Percentiles rank a stretch among this genome's conserved stretches.
Evolutionary conservation across 805 yeast species (phyloP).

Genomic region (Debaryomyces tyrocola): DNA sequence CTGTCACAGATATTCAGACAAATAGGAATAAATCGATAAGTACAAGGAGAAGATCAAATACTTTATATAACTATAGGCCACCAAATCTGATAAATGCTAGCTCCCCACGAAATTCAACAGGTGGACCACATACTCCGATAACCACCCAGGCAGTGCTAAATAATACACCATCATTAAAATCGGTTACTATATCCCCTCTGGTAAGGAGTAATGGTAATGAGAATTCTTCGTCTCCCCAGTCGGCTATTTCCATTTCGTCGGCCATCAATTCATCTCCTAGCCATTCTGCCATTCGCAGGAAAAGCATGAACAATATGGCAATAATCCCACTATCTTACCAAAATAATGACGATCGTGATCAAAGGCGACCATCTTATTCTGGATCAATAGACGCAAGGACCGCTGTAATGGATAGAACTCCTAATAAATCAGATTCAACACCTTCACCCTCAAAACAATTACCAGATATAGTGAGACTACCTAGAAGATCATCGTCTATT

Average conservation of each 20-base stretch:
- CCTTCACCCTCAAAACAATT: not conserved
- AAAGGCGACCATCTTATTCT: not conserved
- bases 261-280: constrained; percentile 5
- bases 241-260: constrained; percentile 10
- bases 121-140: constrained; percentile 13
- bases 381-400: not conserved
- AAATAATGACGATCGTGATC: not conserved
- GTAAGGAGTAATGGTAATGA: constrained; percentile 14
- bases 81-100: constrained; percentile 7
- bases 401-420: not conserved
- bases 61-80: constrained; percentile 19
- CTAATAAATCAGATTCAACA: not conserved
- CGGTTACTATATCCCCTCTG: constrained; percentile 40
- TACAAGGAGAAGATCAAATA: constrained; percentile 20
- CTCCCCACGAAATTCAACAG: constrained; percentile 10
- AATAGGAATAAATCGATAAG: constrained; percentile 3
- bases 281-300: constrained; percentile 2
- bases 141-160: constrained; percentile 13
- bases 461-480: not conserved
- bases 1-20: constrained; percentile 3
- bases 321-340: not conserved
- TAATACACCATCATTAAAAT: constrained; percentile 38
- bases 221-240: constrained; percentile 18
- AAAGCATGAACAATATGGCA: constrained; percentile 1
- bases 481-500: constrained; percentile 16